Percentiles rank a stretch among this genome's conserved stretches.
These are phyloP conservation scores for Carex parvula DNA, from an alignment of 176 grass and related monocot species.

Conservation along the genomic window DNA sequence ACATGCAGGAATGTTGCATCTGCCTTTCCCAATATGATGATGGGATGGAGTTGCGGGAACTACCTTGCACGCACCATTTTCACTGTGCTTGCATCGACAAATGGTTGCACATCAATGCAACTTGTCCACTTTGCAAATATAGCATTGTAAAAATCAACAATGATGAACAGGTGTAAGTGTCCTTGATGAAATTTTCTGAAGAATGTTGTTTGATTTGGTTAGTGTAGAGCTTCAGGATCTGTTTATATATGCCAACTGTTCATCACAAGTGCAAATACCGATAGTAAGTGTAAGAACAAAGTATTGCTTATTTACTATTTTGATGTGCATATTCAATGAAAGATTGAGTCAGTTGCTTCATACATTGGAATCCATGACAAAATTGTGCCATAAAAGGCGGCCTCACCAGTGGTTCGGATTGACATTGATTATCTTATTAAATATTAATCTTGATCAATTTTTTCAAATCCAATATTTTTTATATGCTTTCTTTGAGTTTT, in stretches of 20 bases:
- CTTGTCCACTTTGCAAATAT: slow-evolving; percentile 47
- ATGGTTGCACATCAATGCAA: slow-evolving; percentile 56
- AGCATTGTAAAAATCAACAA: slow-evolving; percentile 31
- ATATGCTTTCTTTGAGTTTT: not conserved
- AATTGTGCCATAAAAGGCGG: not conserved
- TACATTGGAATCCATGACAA: not conserved
- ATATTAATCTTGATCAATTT: not conserved
- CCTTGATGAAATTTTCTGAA: not conserved
- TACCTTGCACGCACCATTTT: slow-evolving; percentile 51
- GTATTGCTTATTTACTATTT: not conserved
- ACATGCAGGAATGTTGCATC: slow-evolving; percentile 47
- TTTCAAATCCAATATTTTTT: not conserved
- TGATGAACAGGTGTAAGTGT: slow-evolving; percentile 25
- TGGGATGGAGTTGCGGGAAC: slow-evolving; percentile 34
- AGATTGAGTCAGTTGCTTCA: not conserved
- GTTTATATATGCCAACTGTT: slow-evolving; percentile 3
- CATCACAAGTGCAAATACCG: not conserved
- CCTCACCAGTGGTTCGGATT: not conserved
- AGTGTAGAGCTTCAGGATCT: slow-evolving; percentile 1
- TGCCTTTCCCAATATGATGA: slow-evolving; percentile 47
- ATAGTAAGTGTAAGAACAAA: not conserved
- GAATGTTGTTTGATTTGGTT: slow-evolving; percentile 16
- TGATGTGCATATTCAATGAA: not conserved
- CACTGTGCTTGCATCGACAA: slow-evolving; percentile 39
- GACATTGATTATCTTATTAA: not conserved